Evolutionary conservation across 176 grass and related monocot genomes (phyloP), one percentile per base, ranked within the genome.

Genomic region (Phragmites australis): DNA sequence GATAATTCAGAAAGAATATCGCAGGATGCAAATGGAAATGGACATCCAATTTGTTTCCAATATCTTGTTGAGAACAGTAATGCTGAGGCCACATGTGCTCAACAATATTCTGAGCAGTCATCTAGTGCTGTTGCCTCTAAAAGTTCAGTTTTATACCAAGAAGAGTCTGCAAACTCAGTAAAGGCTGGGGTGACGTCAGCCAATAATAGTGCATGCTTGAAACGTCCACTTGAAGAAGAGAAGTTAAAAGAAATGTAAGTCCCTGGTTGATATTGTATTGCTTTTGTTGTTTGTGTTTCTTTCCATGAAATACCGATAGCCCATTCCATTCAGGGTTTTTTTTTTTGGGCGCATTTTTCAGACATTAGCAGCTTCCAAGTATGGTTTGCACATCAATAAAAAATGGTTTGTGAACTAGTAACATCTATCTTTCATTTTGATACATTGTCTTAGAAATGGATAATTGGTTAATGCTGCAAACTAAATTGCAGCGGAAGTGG

Each of bases 201-300:
- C 79, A 92, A 82, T 63, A 57, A 83, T 25, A 84, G 46, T 51
- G 7, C 48, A 17, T 44, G 32, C 64, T 30, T 49, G 9, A 87
- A 83, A 72, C 90, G 26, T 22, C 88, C 34, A 50, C 40, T 39
- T 74, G 83, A 90, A 60, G 89, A 95, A 84, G 75, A 78, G 39
- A 86, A 88, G 42, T 72, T 93, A 59, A 89, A 88, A 90, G 86
- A 99, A 83, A 74, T 91, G 97, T 99, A 89, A 93, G 97, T 81
- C 3, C 32, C 8, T 72, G 45, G 54, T 75, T 43, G 66, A 6
- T 31, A 59, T 46, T 61, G 13, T 37, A 6, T 51, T 43, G 55
- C 52, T 43, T 57, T 75, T 43, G 30, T n/a, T 31, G 50, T 87
- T 21, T 40, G 5, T 79, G 62, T 58, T 71, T 89, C 47, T 84